These are phyloP conservation scores for Astrephomene gubernaculifera DNA, from an alignment of 139 green algal species.

Conservation along the genomic window DNA sequence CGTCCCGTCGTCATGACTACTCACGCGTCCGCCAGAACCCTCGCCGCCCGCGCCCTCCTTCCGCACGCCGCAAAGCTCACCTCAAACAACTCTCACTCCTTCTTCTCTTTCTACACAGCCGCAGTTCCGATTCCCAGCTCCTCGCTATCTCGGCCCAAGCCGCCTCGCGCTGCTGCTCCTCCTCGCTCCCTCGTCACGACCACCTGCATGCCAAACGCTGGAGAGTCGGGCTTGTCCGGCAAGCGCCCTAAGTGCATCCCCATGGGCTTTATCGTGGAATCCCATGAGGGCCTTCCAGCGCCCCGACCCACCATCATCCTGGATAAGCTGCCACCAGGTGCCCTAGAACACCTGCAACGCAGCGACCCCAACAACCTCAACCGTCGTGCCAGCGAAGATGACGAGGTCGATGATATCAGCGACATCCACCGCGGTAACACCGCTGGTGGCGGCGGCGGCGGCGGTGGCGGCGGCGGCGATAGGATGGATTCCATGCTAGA, in stretches of 20 bases:
- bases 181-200: not conserved
- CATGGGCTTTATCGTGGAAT: not conserved
- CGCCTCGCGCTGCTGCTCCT: too few species aligned
- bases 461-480: not conserved
- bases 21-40: too few species aligned
- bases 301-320: not conserved
- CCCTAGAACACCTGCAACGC: too few species aligned
- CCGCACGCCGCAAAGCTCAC: not conserved
- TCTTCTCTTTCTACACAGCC: not conserved
- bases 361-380: not conserved
- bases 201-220: not conserved
- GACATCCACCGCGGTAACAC: not conserved
- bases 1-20: too few species aligned
- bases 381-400: not conserved
- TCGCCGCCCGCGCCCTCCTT: not conserved
- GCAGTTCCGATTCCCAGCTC: not conserved
- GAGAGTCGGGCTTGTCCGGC: constrained; percentile 12
- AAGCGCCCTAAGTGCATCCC: not conserved
- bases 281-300: not conserved
- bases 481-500: too few species aligned
- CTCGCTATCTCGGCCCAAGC: not conserved
- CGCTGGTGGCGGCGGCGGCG: not conserved
- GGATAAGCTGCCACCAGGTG: not conserved
- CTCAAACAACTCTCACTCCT: not conserved
- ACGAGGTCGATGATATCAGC: too few species aligned